Conservation (phyloP, 2,329 filamentous ascomycete species). For the Fusarium compactum region DNA sequence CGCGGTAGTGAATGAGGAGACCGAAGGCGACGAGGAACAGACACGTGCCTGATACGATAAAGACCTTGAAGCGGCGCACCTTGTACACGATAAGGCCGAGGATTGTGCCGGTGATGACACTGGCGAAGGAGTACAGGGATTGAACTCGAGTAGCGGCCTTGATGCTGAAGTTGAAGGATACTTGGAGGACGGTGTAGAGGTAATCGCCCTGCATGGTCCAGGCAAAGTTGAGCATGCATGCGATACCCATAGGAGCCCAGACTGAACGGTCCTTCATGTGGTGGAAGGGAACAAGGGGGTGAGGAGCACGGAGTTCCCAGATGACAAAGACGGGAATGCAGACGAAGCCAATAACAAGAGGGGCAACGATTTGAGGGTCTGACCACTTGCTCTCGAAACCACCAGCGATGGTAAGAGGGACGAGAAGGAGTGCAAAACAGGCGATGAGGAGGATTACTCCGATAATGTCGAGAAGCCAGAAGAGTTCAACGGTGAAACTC, state of each 20-base stretch:
- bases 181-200: slow-evolving; percentile 71
- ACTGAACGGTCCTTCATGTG: slow-evolving; percentile 73
- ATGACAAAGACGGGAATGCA: slow-evolving; percentile 65
- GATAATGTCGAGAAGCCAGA: slow-evolving; percentile 61
- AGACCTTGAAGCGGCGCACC: slow-evolving; percentile 71
- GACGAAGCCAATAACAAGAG: slow-evolving; percentile 59
- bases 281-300: slow-evolving; percentile 70
- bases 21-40: slow-evolving; percentile 75
- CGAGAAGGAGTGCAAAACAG: slow-evolving; percentile 60
- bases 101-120: slow-evolving; percentile 68
- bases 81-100: slow-evolving; percentile 69
- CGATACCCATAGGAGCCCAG: slow-evolving; percentile 72
- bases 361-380: slow-evolving; percentile 56
- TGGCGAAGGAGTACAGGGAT: slow-evolving; percentile 69
- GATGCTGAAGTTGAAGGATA: slow-evolving; percentile 70
- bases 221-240: slow-evolving; percentile 65
- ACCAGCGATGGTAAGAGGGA: slow-evolving; percentile 61
- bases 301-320: slow-evolving; percentile 61
- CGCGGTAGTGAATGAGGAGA: slow-evolving; percentile 73
- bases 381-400: slow-evolving; percentile 56
- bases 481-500: slow-evolving; percentile 55
- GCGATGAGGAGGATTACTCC: slow-evolving; percentile 61
- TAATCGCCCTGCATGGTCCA: slow-evolving; percentile 75
- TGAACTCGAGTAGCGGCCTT: slow-evolving; percentile 68
- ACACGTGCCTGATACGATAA: slow-evolving; percentile 70